Evolutionary conservation across 352 stramenopile genomes (phyloP).

Genomic region (Pythium periplocum): DNA sequence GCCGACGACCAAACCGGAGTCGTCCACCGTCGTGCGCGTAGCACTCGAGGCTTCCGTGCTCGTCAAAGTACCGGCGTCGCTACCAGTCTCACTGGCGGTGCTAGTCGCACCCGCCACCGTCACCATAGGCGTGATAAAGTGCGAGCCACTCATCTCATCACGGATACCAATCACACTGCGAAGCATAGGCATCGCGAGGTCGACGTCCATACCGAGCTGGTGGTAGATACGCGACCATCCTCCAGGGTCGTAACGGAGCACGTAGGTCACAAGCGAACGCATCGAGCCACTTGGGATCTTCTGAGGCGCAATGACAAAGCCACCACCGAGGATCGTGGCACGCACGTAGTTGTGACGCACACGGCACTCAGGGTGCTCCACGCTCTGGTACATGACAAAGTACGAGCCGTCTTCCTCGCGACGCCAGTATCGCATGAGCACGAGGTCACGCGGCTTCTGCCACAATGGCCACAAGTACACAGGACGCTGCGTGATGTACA

Average conservation of each 20-base stretch:
- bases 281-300: constrained; percentile 72
- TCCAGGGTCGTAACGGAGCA: constrained; percentile 73
- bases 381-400: constrained; percentile 90
- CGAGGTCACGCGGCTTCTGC: constrained; percentile 81
- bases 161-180: constrained; percentile 80
- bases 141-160: constrained; percentile 74
- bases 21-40: constrained; percentile 49
- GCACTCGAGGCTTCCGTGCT: constrained; percentile 15
- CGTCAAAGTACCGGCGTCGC: constrained; percentile 2
- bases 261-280: constrained; percentile 78
- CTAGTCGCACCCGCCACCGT: constrained; percentile 32
- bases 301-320: constrained; percentile 83
- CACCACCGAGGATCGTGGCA: constrained; percentile 67
- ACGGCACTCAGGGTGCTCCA: constrained; percentile 79
- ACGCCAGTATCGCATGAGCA: constrained; percentile 87
- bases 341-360: constrained; percentile 86
- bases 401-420: constrained; percentile 86
- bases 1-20: constrained; percentile 50
- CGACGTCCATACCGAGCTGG: constrained; percentile 86
- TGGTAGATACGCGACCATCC: constrained; percentile 84
- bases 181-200: constrained; percentile 82
- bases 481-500: constrained; percentile 84
- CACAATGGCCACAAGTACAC: constrained; percentile 82
- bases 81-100: constrained; percentile 12
- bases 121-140: constrained; percentile 86